Evolutionary conservation across 192 early-diverging fungal species (phyloP).

Genomic region (Anaeromyces robustus): DNA sequence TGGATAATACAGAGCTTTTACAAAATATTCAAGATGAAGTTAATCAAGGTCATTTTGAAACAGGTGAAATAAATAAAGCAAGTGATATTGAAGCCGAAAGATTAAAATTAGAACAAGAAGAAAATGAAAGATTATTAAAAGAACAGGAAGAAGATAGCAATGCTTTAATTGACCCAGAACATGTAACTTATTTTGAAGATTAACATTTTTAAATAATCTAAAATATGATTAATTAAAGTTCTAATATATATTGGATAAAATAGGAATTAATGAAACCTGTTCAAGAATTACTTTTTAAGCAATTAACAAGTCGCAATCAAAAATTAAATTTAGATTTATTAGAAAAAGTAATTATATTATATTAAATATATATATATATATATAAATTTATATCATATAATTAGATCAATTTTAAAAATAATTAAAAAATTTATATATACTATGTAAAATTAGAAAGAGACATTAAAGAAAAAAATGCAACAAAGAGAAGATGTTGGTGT

Average conservation of each 20-base stretch:
- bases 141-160: background rate
- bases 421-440: background rate
- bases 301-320: conserved; percentile 20
- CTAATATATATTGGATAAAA: no score
- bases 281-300: conserved; percentile 32
- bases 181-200: background rate
- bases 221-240: no score
- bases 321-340: conserved; percentile 27
- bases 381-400: background rate
- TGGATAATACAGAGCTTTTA: background rate
- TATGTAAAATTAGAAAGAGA: conserved; percentile 18
- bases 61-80: background rate
- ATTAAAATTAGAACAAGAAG: background rate
- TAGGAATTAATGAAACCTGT: conserved; percentile 41
- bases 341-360: conserved; percentile 22
- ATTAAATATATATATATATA: no score
- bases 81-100: background rate
- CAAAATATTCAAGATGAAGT: background rate
- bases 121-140: background rate
- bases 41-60: background rate
- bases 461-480: conserved; percentile 16
- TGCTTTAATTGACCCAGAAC: background rate
- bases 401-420: no score
- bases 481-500: conserved; percentile 36
- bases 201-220: background rate